These are phyloP conservation scores for Globisporangium acanthophoron DNA, from an alignment of 352 stramenopile genomes.

Conservation along the genomic window DNA sequence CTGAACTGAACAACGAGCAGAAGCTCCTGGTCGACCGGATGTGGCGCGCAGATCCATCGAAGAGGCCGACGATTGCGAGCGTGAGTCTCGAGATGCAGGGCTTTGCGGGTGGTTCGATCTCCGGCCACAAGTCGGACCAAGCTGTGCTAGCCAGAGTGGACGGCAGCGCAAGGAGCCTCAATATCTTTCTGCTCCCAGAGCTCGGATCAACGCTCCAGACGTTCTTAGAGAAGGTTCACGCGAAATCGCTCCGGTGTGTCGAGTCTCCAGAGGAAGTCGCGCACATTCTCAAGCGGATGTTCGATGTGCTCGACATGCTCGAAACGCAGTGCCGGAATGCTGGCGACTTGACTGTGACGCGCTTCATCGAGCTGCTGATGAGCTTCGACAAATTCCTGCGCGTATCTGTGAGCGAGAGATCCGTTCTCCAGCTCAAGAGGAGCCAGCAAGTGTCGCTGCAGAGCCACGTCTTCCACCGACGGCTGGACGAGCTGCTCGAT, in stretches of 20 bases:
- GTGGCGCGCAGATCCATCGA: not conserved
- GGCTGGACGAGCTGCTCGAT: not conserved
- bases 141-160: not conserved
- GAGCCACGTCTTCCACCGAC: not conserved
- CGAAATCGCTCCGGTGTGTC: not conserved
- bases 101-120: not conserved
- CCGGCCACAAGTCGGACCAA: not conserved
- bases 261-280: not conserved
- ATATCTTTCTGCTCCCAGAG: not conserved
- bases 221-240: not conserved
- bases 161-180: not conserved
- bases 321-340: not conserved
- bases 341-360: not conserved
- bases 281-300: slow-evolving; percentile 1
- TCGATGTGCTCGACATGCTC: not conserved
- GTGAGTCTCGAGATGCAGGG: not conserved
- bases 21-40: not conserved
- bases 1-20: not conserved
- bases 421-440: not conserved
- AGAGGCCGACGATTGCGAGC: not conserved
- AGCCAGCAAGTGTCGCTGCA: not conserved
- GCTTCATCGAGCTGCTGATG: not conserved
- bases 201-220: not conserved
- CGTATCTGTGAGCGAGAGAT: not conserved
- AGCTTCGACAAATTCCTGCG: not conserved